Evolutionary conservation across 1,139 yeast genomes (phyloP).

Genomic region (Scheffersomyces titani): DNA sequence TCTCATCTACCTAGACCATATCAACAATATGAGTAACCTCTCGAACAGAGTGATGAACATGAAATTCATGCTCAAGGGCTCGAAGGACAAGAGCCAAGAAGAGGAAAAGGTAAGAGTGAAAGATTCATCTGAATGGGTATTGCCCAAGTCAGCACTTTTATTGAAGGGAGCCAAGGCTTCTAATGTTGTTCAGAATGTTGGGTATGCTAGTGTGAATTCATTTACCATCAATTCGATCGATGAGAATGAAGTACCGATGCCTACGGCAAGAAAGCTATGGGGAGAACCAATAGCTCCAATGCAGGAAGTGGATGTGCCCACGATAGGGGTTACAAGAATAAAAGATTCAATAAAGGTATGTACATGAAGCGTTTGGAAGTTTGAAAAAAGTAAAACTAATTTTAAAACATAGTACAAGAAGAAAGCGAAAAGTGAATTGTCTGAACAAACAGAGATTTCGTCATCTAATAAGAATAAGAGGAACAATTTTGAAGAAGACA

Average conservation of each 20-base stretch:
- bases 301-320: not conserved
- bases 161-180: slow-evolving; percentile 21
- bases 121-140: slow-evolving; percentile 66
- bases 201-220: slow-evolving; percentile 46
- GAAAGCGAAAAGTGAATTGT: not conserved
- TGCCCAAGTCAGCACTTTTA: slow-evolving; percentile 34
- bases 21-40: slow-evolving; percentile 36
- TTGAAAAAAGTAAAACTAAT: not conserved
- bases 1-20: not conserved
- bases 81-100: slow-evolving; percentile 34
- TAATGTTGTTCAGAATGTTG: slow-evolving; percentile 38
- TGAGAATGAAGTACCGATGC: slow-evolving; percentile 3
- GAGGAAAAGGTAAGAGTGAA: slow-evolving; percentile 39
- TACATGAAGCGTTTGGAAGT: not conserved
- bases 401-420: not conserved
- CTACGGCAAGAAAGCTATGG: slow-evolving; percentile 9
- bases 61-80: slow-evolving; percentile 57
- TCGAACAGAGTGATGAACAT: slow-evolving; percentile 72
- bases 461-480: not conserved
- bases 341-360: not conserved
- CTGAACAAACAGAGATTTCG: not conserved
- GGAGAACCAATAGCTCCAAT: slow-evolving; percentile 5
- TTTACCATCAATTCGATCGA: slow-evolving; percentile 6
- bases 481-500: not conserved
- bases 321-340: not conserved